Evolutionary conservation across 768 basidiomycete genomes (phyloP).

Genomic region (Lactifluus rugatus): DNA sequence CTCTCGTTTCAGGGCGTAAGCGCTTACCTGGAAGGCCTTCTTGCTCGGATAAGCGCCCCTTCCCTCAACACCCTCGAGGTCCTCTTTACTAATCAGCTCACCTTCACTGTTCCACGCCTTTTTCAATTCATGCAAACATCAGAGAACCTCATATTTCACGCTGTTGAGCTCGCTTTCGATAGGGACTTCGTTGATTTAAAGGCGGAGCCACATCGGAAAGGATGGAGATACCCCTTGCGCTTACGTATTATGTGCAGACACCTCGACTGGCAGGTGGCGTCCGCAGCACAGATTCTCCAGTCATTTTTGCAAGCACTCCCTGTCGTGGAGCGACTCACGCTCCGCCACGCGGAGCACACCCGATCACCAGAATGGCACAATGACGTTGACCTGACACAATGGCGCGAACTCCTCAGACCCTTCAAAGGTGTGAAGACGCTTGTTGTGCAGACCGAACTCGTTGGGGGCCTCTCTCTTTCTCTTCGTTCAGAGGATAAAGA

Average conservation of each 20-base stretch:
- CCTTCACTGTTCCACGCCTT: not conserved
- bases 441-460: too few species aligned
- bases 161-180: not conserved
- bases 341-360: not conserved
- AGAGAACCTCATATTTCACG: not conserved
- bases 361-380: not conserved
- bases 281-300: not conserved
- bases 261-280: not conserved
- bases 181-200: fast-evolving
- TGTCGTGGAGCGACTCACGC: not conserved
- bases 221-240: not conserved
- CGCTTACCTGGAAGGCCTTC: not conserved
- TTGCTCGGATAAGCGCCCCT: not conserved
- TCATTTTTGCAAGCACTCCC: not conserved
- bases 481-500: too few species aligned
- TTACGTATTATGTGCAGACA: not conserved
- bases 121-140: not conserved
- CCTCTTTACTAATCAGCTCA: not conserved
- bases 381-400: not conserved
- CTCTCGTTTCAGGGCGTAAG: not conserved
- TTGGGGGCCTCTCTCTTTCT: too few species aligned
- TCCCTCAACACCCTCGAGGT: not conserved
- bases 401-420: too few species aligned
- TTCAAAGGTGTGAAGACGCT: too few species aligned
- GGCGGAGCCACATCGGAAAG: not conserved